Percentiles rank a stretch among this genome's conserved stretches.
Evolutionary conservation across 805 yeast genomes (phyloP).

Genomic region (Isabelozyma heimii): DNA sequence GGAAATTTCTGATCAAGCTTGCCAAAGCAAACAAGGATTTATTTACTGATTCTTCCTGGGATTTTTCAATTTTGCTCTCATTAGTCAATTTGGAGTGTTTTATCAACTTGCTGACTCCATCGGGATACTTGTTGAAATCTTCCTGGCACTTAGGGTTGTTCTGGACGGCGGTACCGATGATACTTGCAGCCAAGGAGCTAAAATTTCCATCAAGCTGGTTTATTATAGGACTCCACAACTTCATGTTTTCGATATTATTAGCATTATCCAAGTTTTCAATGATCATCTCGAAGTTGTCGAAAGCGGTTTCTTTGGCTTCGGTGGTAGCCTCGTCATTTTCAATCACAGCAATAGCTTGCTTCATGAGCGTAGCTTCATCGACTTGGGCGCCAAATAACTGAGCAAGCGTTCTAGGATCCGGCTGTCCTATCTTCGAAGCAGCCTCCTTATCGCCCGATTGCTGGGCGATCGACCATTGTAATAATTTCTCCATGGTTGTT

Average conservation of each 20-base stretch:
- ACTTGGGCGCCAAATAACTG: slow-evolving; percentile 71
- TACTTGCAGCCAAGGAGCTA: slow-evolving; percentile 57
- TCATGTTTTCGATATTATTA: slow-evolving; percentile 79
- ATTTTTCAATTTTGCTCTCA: slow-evolving; percentile 10
- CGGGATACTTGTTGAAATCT: slow-evolving; percentile 51
- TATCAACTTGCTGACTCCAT: slow-evolving; percentile 48
- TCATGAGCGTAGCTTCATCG: slow-evolving; percentile 90
- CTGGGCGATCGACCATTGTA: slow-evolving; percentile 89
- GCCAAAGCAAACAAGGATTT: slow-evolving; percentile 81
- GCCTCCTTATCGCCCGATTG: slow-evolving; percentile 72
- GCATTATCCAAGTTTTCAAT: slow-evolving; percentile 94
- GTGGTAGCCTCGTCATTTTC: slow-evolving; percentile 53
- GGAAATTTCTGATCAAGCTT: slow-evolving; percentile 67
- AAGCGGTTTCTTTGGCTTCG: slow-evolving; percentile 69
- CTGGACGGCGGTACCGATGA: slow-evolving; percentile 89
- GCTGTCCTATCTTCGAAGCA: slow-evolving; percentile 57
- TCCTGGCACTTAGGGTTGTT: slow-evolving; percentile 78
- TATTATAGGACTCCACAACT: slow-evolving; percentile 76
- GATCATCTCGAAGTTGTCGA: slow-evolving; percentile 90
- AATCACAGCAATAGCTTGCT: slow-evolving; percentile 64
- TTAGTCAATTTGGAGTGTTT: slow-evolving; percentile 9
- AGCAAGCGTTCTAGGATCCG: slow-evolving; percentile 76
- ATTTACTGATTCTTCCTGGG: slow-evolving; percentile 34
- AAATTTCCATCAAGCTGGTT: slow-evolving; percentile 43
- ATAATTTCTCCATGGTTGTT: slow-evolving; percentile 72